Percentiles rank a stretch among this genome's conserved stretches.
Evolutionary conservation across 2,329 filamentous ascomycete species (phyloP).

Genomic region (Seiridium unicorne): DNA sequence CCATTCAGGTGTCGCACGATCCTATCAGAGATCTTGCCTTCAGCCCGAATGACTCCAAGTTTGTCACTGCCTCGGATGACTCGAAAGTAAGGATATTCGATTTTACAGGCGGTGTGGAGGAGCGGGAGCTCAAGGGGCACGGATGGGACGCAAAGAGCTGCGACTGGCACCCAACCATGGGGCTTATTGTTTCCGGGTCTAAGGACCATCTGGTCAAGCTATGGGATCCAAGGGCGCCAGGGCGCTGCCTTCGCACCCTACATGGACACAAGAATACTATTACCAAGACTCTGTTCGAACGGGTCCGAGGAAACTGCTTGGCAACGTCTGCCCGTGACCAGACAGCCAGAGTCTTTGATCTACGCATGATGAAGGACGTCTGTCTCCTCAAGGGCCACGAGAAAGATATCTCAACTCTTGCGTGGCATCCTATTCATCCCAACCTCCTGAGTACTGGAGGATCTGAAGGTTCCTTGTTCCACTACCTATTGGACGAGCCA

Average conservation of each 20-base stretch:
- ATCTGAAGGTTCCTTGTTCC: conserved; percentile 83
- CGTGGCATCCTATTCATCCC: conserved; percentile 92
- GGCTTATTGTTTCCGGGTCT: conserved; percentile 89
- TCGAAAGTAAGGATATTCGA: conserved; percentile 94
- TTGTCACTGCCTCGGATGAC: conserved; percentile 94
- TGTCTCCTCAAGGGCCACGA: conserved; percentile 91
- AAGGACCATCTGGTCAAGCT: conserved; percentile 98
- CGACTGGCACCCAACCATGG: conserved; percentile 96
- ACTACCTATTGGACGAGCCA: conserved; percentile 94
- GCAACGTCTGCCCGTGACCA: conserved; percentile 93
- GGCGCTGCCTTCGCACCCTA: conserved; percentile 86
- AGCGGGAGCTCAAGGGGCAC: conserved; percentile 85
- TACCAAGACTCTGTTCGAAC: conserved; percentile 88
- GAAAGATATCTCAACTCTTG: conserved; percentile 88
- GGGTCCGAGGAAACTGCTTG: conserved; percentile 77
- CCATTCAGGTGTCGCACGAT: conserved; percentile 85
- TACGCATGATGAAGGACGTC: conserved; percentile 98
- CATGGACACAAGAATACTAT: conserved; percentile 98
- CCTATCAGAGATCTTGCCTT: conserved; percentile 90
- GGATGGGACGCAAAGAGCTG: conserved; percentile 97
- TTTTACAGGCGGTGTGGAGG: conserved; percentile 82
- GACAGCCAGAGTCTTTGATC: conserved; percentile 88
- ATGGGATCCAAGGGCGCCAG: conserved; percentile 86
- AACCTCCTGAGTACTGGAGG: conserved; percentile 88
- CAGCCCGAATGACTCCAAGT: conserved; percentile 91